Conservation (phyloP, 1,284 basidiomycete species). For the Pholiota adiposa region DNA sequence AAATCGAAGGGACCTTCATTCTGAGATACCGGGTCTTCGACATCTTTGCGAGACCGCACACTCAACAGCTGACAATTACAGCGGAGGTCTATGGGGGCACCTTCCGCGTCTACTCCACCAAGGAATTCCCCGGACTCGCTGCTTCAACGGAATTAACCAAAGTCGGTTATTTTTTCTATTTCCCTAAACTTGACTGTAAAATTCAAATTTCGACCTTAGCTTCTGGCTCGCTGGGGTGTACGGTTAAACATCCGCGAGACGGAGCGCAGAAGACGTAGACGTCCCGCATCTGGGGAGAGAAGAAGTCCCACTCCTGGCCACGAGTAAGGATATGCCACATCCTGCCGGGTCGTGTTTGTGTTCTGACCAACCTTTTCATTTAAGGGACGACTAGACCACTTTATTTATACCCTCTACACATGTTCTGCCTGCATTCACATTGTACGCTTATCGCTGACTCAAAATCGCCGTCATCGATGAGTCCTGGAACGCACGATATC, state of each 20-base stretch:
- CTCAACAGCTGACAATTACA: constrained; percentile 54
- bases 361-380: neutral
- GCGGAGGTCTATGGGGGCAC: constrained; percentile 72
- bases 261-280: constrained; percentile 8
- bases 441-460: neutral
- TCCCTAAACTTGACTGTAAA: neutral
- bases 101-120: constrained; percentile 78
- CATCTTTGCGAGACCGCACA: constrained; percentile 49
- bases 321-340: neutral
- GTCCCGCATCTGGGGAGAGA: neutral
- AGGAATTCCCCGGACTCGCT: constrained; percentile 76
- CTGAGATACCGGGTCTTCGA: constrained; percentile 73
- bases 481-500: too few relatives aligned
- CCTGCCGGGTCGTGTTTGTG: neutral
- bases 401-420: neutral
- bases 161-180: constrained; percentile 38
- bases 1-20: constrained; percentile 66
- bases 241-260: constrained; percentile 10
- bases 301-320: constrained; percentile 5
- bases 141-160: constrained; percentile 78
- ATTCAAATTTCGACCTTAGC: neutral
- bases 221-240: constrained; percentile 12
- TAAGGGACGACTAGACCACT: neutral
- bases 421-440: neutral
- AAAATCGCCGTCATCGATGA: neutral